These are phyloP conservation scores for Clavispora asparagi DNA, from an alignment of 805 yeast species.

Conservation along the genomic window DNA sequence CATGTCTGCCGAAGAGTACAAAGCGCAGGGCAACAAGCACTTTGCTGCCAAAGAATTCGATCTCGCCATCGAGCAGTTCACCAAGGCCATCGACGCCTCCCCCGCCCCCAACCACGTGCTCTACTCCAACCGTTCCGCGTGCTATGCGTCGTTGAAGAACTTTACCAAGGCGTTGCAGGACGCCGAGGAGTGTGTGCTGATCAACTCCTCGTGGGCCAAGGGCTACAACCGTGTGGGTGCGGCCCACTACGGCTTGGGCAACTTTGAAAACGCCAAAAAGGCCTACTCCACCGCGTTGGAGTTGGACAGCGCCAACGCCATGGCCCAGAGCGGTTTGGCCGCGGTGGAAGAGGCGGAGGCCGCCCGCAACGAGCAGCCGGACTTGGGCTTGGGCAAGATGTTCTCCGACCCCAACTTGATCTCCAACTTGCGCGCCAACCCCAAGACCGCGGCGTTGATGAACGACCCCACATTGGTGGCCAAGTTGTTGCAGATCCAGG, in stretches of 20 bases:
- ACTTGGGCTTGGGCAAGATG: slow-evolving; percentile 69
- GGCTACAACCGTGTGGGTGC: slow-evolving; percentile 93
- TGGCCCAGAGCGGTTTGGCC: slow-evolving; percentile 79
- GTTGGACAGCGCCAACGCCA: slow-evolving; percentile 73
- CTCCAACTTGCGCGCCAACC: slow-evolving; percentile 70
- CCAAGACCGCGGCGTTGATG: slow-evolving; percentile 82
- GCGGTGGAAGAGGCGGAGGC: slow-evolving; percentile 60
- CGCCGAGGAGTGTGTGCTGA: slow-evolving; percentile 76
- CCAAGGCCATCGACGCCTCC: slow-evolving; percentile 83
- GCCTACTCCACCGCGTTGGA: slow-evolving; percentile 76
- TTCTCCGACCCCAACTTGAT: slow-evolving; percentile 78
- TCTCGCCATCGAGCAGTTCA: slow-evolving; percentile 73
- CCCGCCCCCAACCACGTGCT: slow-evolving; percentile 85
- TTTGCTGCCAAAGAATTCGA: slow-evolving; percentile 82
- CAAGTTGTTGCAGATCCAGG: slow-evolving; percentile 55
- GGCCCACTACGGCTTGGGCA: slow-evolving; percentile 83
- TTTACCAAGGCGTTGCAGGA: slow-evolving; percentile 74
- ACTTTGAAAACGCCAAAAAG: slow-evolving; percentile 66
- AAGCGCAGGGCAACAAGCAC: slow-evolving; percentile 90
- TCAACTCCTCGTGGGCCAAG: slow-evolving; percentile 89
- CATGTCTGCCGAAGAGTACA: slow-evolving; percentile 69
- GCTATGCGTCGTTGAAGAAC: slow-evolving; percentile 73
- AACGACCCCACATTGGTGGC: slow-evolving; percentile 80
- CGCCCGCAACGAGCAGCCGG: slow-evolving; percentile 53
- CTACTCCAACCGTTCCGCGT: slow-evolving; percentile 90